Evolutionary conservation across 106 monocot species (phyloP), one percentile per base, ranked within the genome.

Genomic region (Dendrobium nobile): DNA sequence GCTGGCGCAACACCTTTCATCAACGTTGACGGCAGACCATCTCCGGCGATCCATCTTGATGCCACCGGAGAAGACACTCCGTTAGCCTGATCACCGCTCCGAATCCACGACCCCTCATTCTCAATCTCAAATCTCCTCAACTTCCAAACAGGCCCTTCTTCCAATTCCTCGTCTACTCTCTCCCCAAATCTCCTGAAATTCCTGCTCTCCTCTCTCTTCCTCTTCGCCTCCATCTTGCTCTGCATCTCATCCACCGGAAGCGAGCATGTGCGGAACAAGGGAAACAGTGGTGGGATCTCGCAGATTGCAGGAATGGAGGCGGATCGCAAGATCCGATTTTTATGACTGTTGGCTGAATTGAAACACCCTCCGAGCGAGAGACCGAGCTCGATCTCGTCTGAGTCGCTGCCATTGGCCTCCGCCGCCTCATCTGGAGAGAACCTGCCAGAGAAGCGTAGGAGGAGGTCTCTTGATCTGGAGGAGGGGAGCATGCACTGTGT

Each of bases 231-330:
- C 76, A 90, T 5, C 77, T 88, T 61, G 68, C 79, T 83, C 92
- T 90, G 90, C 79, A 92, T 7, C 84, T 88, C 92, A 83, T 90
- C 92, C 79, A 82, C 87, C 58, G 92, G 95, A 73, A 95, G 82
- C 7, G 95, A 95, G 86, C 85, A 81, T 33, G 95, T 83, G 73
- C 95, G 85, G 31, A 37, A n/a, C 37, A 61, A 20, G 19, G 59
- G 58, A n/a, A 17, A 17, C 61, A 20, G 3, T 5, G 58, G 15
- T 15, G 7, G 40, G 59, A 41, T 1, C 40, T 59, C 78, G 55
- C 58, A 15, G 8, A 43, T 24, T 8, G 64, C 37, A 2, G 76
- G 76, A 7, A 79, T 79, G 42, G 79, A 79, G 24, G 64, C 20
- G 13, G 67, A 45, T 4, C 79, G 40, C 44, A 67, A 18, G 28